Conservation (phyloP, 163 green algal genomes). For the Chlamydomonas reinhardtii region DNA sequence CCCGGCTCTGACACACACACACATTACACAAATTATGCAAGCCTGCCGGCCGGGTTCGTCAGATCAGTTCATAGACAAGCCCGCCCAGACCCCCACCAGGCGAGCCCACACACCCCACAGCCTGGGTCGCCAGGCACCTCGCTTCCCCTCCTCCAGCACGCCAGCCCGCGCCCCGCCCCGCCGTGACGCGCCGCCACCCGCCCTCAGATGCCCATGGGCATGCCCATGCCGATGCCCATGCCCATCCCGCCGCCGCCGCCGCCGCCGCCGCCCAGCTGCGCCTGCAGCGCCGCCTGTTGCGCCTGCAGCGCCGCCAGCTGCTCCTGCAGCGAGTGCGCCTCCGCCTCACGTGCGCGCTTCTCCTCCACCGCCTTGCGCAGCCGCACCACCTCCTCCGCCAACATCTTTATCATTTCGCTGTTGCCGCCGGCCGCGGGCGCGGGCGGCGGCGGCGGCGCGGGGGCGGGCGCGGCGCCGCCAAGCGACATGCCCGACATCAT, state of each 20-base stretch:
- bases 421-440: constrained; percentile 1
- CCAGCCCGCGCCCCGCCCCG: no score
- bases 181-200: no score
- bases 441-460: not conserved
- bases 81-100: no score
- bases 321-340: not conserved
- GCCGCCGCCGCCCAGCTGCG: constrained; percentile 10
- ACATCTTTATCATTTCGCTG: constrained; percentile 40
- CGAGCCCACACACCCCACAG: no score
- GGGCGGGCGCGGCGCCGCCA: not conserved
- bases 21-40: no score
- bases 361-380: constrained; percentile 51
- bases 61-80: no score
- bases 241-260: not conserved
- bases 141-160: no score
- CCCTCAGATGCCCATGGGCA: constrained; percentile 36
- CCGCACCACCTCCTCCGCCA: constrained; percentile 43
- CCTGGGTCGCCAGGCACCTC: no score
- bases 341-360: constrained; percentile 20
- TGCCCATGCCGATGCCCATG: constrained; percentile 11
- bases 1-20: no score
- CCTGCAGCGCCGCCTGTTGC: constrained; percentile 18
- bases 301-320: constrained; percentile 1
- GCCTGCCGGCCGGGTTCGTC: no score
- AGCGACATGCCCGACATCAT: constrained; percentile 40